Evolutionary conservation across 495 filamentous ascomycete genomes (phyloP), one percentile per base, ranked within the genome.

Genomic region (Penicillium longicatenatum): DNA sequence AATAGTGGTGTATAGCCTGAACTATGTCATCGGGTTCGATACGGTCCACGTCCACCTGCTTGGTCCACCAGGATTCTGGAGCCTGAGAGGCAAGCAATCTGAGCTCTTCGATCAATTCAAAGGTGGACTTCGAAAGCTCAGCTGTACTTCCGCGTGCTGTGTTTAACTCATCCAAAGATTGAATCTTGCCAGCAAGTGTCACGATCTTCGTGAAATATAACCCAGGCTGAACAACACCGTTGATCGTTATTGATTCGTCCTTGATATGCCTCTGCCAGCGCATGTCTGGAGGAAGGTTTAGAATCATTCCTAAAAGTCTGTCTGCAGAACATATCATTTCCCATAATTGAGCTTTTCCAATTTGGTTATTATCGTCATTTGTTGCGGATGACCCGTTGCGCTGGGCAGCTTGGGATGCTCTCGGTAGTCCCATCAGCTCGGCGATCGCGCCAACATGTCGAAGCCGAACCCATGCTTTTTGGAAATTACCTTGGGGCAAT

Each of bases 281-380:
- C 4, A 68, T 75, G 26, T 61, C 65, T 1, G 68, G 54, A 10
- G 71, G 66, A 16, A 75, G 57, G 16, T 69, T 70, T 8, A 70
- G 50, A 8, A 73, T 59, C 60, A 70, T 61, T 8, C 62, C 65
- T 11, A 58, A 17, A n/a, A 74, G 46, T 26, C 66, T 55, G 19
- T 74, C 70, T 17, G 65, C 55, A 22, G 58, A 55, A 52, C 68
- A 73, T 1, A 71, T 64, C 3, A 63, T 22, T 2, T 66, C 55
- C 70, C 70, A 71, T n/a, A 71, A 54, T 53, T 59, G 61, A 9
- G 54, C 59, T 46, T 67, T 62, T 2, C 53, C 55, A 17, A 43
- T 42, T 19, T 43, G 50, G 1, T 19, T 16, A 2, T 57, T 41
- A 35, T 64, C 57, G 14, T 64, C 57, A 19, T 52, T 43, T n/a